Base-by-base conservation (phyloP, 345 rosid genomes). In the Durio zibethinus region DNA sequence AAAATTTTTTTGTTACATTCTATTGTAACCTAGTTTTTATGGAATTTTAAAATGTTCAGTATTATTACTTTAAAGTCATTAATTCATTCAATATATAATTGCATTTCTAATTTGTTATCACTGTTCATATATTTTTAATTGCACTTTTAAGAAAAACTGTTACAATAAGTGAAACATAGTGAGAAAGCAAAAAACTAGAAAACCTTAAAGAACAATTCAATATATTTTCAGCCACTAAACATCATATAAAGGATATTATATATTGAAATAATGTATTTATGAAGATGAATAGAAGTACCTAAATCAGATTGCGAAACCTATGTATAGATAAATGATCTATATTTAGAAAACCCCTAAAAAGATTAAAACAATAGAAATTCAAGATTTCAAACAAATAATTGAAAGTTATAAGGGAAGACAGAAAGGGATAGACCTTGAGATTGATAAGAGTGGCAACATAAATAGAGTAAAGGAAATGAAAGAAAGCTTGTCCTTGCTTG, bases 301-400 rank as follows among this genome's bases (percentile, higher is more conserved):
- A 97, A 72, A 93, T 90, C 78, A 95, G 42, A 93, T 87, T 7
- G 97, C 90, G 35, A 92, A 93, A 63, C 83, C 89, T 50, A 91
- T 94, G 56, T 93, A 96, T n/a, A 92, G 83, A 84, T 96, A 97
- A 85, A 94, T 91, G 85, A 96, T 88, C 99, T 93, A 88, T 63
- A 76, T 20, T 43, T 14, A 60, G 15, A 67, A 21, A 0, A 40
- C 64, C n/a, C 50, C 35, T 20, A 11, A 74, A 18, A 45, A 4
- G 25, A 48, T 0, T 2, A 61, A 75, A 7, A 20, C 5, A 15
- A 40, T 67, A 56, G 25, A 47, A 45, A 21, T 48, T 38, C 50
- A 8, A 38, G 48, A n/a, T n/a, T n/a, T 35, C 36, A 11, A 68
- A 23, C 31, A 43, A 42, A 52, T 4, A 67, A 12, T 21, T 43